Conservation (phyloP, 805 yeast species). For the Wickerhamomyces strasburgensis region DNA sequence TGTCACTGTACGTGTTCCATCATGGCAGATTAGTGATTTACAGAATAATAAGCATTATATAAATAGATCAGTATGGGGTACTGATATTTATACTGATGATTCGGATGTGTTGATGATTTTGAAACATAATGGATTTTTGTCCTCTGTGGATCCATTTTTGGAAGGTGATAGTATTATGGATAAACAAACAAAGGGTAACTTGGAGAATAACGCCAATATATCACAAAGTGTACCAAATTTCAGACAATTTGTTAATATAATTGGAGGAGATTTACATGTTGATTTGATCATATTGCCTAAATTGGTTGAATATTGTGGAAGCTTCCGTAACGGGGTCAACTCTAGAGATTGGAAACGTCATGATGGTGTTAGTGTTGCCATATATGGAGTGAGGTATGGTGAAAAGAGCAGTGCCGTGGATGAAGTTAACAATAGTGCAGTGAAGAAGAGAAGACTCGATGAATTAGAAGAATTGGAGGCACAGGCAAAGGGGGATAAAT, state of each 20-base stretch:
- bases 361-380: slow-evolving; percentile 71
- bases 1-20: slow-evolving; percentile 26
- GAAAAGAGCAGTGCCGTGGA: slow-evolving; percentile 26
- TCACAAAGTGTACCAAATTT: slow-evolving; percentile 25
- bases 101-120: slow-evolving; percentile 75
- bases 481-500: slow-evolving; percentile 6
- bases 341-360: slow-evolving; percentile 77
- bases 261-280: slow-evolving; percentile 31
- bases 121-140: slow-evolving; percentile 69
- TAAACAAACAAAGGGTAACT: slow-evolving; percentile 38
- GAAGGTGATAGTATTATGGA: slow-evolving; percentile 14
- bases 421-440: slow-evolving; percentile 9
- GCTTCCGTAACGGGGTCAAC: slow-evolving; percentile 61
- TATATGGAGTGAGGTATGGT: slow-evolving; percentile 39
- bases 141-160: slow-evolving; percentile 25
- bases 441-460: slow-evolving; percentile 21
- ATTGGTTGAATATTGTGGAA: slow-evolving; percentile 59
- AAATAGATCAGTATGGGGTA: slow-evolving; percentile 69
- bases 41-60: slow-evolving; percentile 21
- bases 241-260: slow-evolving; percentile 23
- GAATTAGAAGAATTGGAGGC: slow-evolving; percentile 15
- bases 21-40: slow-evolving; percentile 21
- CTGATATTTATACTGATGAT: slow-evolving; percentile 91
- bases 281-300: slow-evolving; percentile 57
- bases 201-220: slow-evolving; percentile 27